phyloP scores from a whole-genome alignment of 148 eudicot species.

The Diospyros lotus region DNA sequence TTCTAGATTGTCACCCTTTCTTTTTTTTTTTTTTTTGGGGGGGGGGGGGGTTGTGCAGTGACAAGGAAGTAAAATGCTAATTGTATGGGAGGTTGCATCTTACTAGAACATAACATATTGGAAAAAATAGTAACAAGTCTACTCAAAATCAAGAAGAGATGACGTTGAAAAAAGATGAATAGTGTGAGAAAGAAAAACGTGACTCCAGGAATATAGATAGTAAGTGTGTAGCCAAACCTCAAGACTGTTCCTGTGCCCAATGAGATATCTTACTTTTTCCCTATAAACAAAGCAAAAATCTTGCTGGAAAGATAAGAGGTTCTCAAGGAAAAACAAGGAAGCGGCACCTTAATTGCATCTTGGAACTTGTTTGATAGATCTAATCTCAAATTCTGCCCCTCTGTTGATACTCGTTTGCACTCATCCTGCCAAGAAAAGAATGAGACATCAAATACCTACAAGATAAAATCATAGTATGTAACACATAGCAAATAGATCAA shows the following conservation, averaged over 20 bases:
- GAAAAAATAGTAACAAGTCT: too few species aligned
- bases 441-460: slow-evolving; percentile 12
- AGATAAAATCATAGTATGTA: slow-evolving; percentile 1
- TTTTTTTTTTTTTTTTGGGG: too few species aligned
- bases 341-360: slow-evolving; percentile 79
- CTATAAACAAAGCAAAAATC: neutral
- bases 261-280: neutral
- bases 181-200: neutral
- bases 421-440: slow-evolving; percentile 62
- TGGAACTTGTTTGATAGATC: slow-evolving; percentile 82
- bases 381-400: slow-evolving; percentile 87
- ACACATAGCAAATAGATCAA: neutral
- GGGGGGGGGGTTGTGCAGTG: neutral
- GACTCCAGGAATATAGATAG: neutral
- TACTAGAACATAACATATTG: too few species aligned
- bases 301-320: slow-evolving; percentile 9
- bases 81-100: neutral
- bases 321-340: slow-evolving; percentile 1
- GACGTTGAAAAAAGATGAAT: neutral
- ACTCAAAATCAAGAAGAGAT: too few species aligned
- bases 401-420: slow-evolving; percentile 80
- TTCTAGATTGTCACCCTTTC: too few species aligned
- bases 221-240: neutral
- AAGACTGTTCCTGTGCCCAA: neutral
- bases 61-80: neutral